These are phyloP conservation scores for Chloris gayana DNA, from an alignment of 176 grass and related monocot genomes.

Conservation along the genomic window DNA sequence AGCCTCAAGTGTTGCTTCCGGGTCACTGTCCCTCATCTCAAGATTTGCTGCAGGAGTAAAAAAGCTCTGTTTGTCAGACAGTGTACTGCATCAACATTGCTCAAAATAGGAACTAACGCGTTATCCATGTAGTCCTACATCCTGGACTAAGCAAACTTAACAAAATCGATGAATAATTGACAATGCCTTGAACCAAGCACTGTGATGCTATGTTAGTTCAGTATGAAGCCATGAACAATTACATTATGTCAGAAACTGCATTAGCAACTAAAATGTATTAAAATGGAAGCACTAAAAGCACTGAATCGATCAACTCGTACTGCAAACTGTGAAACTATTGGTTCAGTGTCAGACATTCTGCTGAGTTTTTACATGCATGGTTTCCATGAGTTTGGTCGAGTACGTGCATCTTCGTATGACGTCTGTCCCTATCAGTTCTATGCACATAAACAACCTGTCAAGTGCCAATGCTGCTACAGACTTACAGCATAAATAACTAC, in stretches of 20 bases:
- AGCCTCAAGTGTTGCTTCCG: constrained; percentile 46
- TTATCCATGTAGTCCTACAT: background rate
- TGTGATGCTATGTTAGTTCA: background rate
- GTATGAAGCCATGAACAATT: background rate
- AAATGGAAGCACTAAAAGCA: background rate
- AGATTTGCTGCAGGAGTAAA: constrained; percentile 56
- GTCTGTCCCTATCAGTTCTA: background rate
- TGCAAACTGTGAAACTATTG: background rate
- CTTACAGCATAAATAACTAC: background rate
- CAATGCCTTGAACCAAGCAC: background rate
- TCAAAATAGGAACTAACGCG: background rate
- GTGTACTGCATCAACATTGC: background rate
- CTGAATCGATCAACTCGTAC: background rate
- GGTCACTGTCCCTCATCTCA: constrained; percentile 67
- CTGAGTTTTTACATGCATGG: background rate
- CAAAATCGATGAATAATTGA: background rate
- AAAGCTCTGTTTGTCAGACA: constrained; percentile 3
- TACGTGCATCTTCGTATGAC: background rate
- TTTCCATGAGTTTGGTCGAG: background rate
- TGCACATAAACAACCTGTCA: background rate
- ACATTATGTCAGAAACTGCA: background rate
- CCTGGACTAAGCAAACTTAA: background rate
- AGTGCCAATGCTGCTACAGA: background rate
- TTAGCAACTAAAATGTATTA: background rate
- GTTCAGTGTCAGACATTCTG: background rate